Evolutionary conservation across 2,329 filamentous ascomycete genomes (phyloP), one percentile per base, ranked within the genome.

Genomic region (Pseudocercospora fijiensis): DNA sequence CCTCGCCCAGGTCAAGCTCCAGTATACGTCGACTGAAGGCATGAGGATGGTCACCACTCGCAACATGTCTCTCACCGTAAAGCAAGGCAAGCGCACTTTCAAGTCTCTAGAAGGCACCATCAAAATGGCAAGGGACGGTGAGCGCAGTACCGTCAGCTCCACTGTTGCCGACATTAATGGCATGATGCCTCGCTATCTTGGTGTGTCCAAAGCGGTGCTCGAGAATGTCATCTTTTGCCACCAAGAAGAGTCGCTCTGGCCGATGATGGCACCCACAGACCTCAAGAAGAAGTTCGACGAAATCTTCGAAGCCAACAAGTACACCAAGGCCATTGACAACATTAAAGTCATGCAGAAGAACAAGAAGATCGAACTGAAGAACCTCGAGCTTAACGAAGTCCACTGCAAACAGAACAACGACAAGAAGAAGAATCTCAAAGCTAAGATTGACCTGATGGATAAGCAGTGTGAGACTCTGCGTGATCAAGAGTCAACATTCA

Each of bases 201-300:
- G 95, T 41, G 95, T 97, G 3, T 95, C 92, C 1, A 88, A 89
- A 61, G 93, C 95, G 11, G 88, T 99, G 61, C 84, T 99, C 26
- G 93, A 98, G 69, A 90, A 90, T 63, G 95, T 99, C 75, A 97
- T 99, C 70, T 99, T 99, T 79, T 99, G 95, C 76, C 95, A 99
- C 74, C 95, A 99, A 75, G 95, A 99, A 75, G 95, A 99, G 70
- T 97, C 94, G 26, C 79, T 98, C 27, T 99, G 95, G 95, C 95
- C 95, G 0, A 88, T 99, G 84, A 96, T 92, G 74, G 91, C 96
- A 72, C 92, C 95, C 0, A 82, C 86, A 0, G 86, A 86, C 0
- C 81, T 99, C 57, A 99, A 99, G 78, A 96, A 96, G 77, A 90
- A 88, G 58, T 99, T 99, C 65, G 95, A 99, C 74, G 92, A 96